Percentiles rank a stretch among this genome's conserved stretches.
These are phyloP conservation scores for Aspergillus fumigatiaffinis DNA, from an alignment of 2,329 filamentous ascomycete species.

Conservation along the genomic window DNA sequence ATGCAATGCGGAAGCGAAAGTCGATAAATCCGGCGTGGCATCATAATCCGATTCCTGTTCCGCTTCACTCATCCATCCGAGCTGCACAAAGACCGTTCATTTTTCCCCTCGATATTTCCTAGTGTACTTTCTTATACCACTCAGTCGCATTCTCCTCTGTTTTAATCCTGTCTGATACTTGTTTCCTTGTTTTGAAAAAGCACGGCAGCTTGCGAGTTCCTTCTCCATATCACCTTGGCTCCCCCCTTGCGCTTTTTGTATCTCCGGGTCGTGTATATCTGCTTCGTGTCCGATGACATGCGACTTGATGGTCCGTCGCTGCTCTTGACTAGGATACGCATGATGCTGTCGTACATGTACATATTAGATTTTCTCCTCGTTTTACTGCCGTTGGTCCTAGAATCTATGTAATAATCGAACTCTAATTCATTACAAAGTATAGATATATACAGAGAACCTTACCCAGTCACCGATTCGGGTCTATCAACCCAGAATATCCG, in stretches of 20 bases:
- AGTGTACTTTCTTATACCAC: constrained; percentile 22
- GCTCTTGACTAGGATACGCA: constrained; percentile 21
- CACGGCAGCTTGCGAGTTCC: background rate
- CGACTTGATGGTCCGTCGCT: constrained; percentile 16
- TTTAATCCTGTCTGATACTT: constrained; percentile 6
- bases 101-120: constrained; percentile 16
- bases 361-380: constrained; percentile 28
- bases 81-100: constrained; percentile 14
- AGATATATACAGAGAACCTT: background rate
- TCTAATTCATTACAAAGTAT: constrained; percentile 15
- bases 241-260: background rate
- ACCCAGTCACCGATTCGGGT: constrained; percentile 1
- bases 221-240: background rate
- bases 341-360: constrained; percentile 28
- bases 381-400: constrained; percentile 23
- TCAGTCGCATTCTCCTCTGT: constrained; percentile 5
- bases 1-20: background rate
- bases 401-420: constrained; percentile 33
- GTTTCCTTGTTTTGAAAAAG: constrained; percentile 5
- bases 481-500: background rate
- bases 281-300: constrained; percentile 1
- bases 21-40: background rate
- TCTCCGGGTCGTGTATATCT: background rate
- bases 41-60: too few species aligned
- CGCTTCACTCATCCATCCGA: background rate